Evolutionary conservation across 805 yeast genomes (phyloP), one percentile per base, ranked within the genome.

Genomic region (Candida krabiensis): DNA sequence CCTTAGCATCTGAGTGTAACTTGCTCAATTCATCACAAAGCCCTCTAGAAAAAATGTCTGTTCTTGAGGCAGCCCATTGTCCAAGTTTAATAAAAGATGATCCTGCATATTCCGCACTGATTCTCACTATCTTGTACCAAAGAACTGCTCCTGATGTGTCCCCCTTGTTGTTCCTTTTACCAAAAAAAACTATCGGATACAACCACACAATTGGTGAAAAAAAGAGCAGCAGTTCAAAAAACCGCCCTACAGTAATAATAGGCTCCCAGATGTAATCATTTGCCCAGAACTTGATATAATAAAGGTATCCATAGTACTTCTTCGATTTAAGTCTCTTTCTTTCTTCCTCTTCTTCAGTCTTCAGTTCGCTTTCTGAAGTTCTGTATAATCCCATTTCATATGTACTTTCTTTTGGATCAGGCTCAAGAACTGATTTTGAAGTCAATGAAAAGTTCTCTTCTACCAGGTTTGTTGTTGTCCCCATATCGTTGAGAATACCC

Each of bases 31-130:
- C 89, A 16, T 77, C 75, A 59, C 98, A 91, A 61, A 91, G 64
- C 28, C 75, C 86, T 32, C 65, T 67, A 3, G 96, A 83, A 64
- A 93, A 91, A 23, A 93, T 83, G 63, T 93, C 99, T 0, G 95
- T 86, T 61, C 99, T 76, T 9, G 96, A 85, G 2, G 97, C 97
- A 0, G 99, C 99, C 99, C 99, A 93, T 66, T 93, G 99, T 3
- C 98, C 99, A 40, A 93, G 73, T 61, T 87, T 85, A 40, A 85
- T 80, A 58, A 85, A 93, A 3, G 96, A 83, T 3, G 98, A 96
- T 1, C 99, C 99, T 0, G 96, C 96, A 13, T 68, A 45, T 60
- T 91, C 96, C 41, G 93, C 77, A 1, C 83, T 66, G 57, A 74
- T 61, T 33, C 87, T 71, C 15, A 91, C 63, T 32, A 79, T 62